phyloP scores from a whole-genome alignment of 139 green algal species.

The Chlorella sp. region DNA sequence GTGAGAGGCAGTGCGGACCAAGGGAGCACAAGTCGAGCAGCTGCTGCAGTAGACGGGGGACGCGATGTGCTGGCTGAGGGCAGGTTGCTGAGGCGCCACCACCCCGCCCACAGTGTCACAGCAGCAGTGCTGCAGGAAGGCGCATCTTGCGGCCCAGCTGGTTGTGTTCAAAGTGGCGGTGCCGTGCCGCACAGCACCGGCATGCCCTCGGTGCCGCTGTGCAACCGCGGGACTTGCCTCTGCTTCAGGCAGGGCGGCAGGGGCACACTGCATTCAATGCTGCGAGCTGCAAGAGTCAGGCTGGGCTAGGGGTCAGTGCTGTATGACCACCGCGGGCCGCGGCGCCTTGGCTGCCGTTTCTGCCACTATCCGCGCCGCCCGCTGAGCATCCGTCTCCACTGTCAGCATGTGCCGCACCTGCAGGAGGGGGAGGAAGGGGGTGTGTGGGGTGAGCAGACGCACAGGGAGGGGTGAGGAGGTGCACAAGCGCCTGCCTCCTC shows the following conservation, averaged over 20 bases:
- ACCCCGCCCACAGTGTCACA: too few relatives aligned
- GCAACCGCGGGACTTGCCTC: too few relatives aligned
- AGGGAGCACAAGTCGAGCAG: neutral
- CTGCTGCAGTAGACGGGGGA: too few relatives aligned
- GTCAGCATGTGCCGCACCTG: constrained; percentile 62
- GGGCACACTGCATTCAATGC: too few relatives aligned
- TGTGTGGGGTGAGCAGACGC: neutral
- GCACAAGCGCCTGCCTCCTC: neutral
- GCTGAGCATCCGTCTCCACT: constrained; percentile 57
- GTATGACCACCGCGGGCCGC: constrained; percentile 36
- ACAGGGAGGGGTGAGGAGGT: neutral
- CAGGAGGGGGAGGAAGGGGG: neutral
- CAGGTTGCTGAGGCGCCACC: too few relatives aligned
- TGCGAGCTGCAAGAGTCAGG: neutral
- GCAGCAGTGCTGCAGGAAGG: too few relatives aligned
- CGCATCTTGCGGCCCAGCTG: too few relatives aligned
- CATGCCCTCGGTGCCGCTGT: too few relatives aligned
- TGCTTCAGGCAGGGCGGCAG: too few relatives aligned
- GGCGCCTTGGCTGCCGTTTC: constrained; percentile 45
- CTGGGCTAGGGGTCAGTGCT: constrained; percentile 17
- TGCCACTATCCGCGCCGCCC: constrained; percentile 31
- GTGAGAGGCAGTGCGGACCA: neutral
- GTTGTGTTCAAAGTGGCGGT: too few relatives aligned
- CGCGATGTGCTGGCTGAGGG: neutral
- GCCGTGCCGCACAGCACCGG: neutral